Conservation (phyloP, 129 eudicot genomes). For the Chrysanthemum seticuspe region DNA sequence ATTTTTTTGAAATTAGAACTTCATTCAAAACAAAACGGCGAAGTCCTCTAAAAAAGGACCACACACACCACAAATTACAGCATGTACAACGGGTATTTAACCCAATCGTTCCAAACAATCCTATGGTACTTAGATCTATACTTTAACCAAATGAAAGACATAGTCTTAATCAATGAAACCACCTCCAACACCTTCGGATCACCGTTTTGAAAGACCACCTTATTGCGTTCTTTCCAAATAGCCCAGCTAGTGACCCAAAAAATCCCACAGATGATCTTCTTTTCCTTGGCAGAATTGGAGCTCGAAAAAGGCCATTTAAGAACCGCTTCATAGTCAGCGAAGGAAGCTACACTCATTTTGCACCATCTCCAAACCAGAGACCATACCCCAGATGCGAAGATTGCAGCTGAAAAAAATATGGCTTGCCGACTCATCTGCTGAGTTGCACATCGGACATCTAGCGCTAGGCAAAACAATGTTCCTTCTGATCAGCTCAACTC, state of each 20-base stretch:
- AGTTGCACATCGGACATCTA: not conserved
- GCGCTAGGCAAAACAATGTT: not conserved
- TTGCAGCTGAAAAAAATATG: not conserved
- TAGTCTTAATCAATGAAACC: not conserved
- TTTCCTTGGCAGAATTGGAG: not conserved
- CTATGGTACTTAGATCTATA: not conserved
- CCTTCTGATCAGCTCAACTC: not conserved
- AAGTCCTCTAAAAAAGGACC: not conserved
- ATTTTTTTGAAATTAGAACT: not conserved
- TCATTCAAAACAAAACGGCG: not conserved
- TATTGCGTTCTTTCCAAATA: not conserved
- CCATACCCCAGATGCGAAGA: not conserved
- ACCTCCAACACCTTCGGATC: not conserved
- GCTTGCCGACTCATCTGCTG: not conserved
- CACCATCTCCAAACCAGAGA: not conserved
- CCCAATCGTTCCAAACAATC: conserved; percentile 1
- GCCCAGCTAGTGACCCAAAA: not conserved
- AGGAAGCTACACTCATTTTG: not conserved
- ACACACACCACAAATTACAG: not conserved
- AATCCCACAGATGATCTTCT: not conserved
- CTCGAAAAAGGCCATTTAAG: not conserved
- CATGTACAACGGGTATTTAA: not conserved
- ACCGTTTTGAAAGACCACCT: conserved; percentile 6
- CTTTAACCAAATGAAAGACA: conserved; percentile 2
- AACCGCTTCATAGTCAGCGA: not conserved